Evolutionary conservation across 2,329 filamentous ascomycete species (phyloP), one percentile per base, ranked within the genome.

Genomic region (Colletotrichum sp.): DNA sequence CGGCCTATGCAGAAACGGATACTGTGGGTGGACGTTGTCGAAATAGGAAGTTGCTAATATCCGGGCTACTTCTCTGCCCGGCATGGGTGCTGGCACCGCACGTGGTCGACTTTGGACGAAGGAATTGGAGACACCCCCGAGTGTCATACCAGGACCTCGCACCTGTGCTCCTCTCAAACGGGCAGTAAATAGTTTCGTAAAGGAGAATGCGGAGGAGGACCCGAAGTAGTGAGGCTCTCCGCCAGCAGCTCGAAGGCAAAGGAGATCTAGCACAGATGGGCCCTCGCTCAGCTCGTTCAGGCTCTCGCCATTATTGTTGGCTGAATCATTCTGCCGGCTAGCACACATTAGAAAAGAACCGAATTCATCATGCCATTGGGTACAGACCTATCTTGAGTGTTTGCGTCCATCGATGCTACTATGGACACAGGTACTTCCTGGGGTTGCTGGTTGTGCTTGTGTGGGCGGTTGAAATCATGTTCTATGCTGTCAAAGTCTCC

Each of bases 171-270:
- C 55, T 28, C 21, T 24, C 24, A 59, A 24, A 59, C 15, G 26
- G 26, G 55, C 21, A 13, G 21, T 67, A 13, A 82, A 77, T 13
- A 82, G 36, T 12, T 77, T 77, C 12, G 80, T 79, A 26, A 83
- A 82, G 6, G 81, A 78, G 71, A 82, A 81, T 6, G 78, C 74
- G 1, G 81, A 82, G 6, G 81, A 82, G 5, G 81, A 75, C 5
- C 81, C 81, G 21, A 83, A 60, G 64, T 82, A 83, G 8, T 81
- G 78, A 7, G 81, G 81, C 55, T 82, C 81, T 13, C 71, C 74
- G 6, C 63, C 55, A 18, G 55, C 55, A 59, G 26, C 21, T 59
- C 55, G 55, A 24, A 59, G 55, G 24, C 21, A 59, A 26, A 59
- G 55, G 13, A 28, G 55, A 6, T 52, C 44, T 52, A 52, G n/a